A percentile compares a stretch with the other conserved stretches of the same genome.
Conservation (phyloP, 179 eudicot genomes). For the Camellia oleifera region DNA sequence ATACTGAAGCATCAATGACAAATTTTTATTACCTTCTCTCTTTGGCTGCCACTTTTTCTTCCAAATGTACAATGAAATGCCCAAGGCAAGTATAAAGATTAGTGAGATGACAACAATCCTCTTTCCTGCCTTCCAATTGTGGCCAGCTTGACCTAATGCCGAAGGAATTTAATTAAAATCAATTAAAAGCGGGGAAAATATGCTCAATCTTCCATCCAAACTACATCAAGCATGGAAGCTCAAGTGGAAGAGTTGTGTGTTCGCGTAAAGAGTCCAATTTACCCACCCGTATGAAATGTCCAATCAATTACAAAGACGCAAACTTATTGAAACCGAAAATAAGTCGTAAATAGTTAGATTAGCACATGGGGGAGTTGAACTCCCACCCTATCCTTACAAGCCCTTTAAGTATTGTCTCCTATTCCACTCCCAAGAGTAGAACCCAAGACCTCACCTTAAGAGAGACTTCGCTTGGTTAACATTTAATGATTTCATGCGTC, state of each 20-base stretch:
- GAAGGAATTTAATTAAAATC: too few relatives aligned
- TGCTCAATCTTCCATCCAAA: too few relatives aligned
- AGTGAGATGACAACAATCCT: too few relatives aligned
- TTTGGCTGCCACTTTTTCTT: not conserved
- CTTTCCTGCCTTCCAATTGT: too few relatives aligned
- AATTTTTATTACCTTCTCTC: not conserved
- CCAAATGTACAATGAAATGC: too few relatives aligned
- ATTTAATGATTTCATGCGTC: too few relatives aligned
- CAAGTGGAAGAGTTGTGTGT: not conserved
- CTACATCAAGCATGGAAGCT: too few relatives aligned
- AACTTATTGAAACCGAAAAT: too few relatives aligned
- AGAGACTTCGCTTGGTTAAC: not conserved
- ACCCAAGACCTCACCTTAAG: not conserved
- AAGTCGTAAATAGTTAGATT: too few relatives aligned
- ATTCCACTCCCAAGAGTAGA: not conserved
- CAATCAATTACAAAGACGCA: not conserved
- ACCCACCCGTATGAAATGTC: not conserved
- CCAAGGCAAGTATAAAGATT: too few relatives aligned
- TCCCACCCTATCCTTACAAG: not conserved
- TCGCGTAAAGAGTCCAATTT: not conserved
- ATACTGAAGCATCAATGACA: not conserved
- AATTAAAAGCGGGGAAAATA: too few relatives aligned
- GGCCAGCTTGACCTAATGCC: too few relatives aligned
- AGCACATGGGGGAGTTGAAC: not conserved
- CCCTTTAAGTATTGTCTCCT: not conserved